Base-by-base conservation (phyloP, 345 rosid genomes). In the Balakata baccata region DNA sequence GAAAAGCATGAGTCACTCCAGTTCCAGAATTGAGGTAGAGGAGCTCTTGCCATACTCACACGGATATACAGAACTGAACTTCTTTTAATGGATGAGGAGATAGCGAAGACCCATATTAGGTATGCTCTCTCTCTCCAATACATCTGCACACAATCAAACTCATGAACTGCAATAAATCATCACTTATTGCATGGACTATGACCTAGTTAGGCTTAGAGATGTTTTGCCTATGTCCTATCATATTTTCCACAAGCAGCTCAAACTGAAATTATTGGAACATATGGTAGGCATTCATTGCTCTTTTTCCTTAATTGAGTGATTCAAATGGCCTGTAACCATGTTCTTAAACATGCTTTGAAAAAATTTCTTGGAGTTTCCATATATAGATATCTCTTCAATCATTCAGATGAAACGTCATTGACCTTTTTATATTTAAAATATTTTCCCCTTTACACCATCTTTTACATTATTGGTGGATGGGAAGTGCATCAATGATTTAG, bases 41-140 rank as follows among this genome's bases (percentile, higher is more conserved):
- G 99, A 95, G 87, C 93, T 95, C 41, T 84, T 89, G 72, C 98
- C 98, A 17, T 92, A 88, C 82, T 78, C 94, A 0, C 92, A 87
- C 29, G 98, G 99, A 70, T 95, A 88, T 81, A 95, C 99, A 5
- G 99, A 95, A 72, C 88, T 95, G 62, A 95, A 82, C 85, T 95
- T 95, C 71, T 95, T 95, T 81, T 95, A 84, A 86, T 70, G 61
- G 68, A 73, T 14, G 62, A 68, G 46, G 75, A 57, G 23, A 72
- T 56, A 23, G 60, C 43, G 49, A 59, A 49, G 43, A 67, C 22
- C 57, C 51, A 29, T 14, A 51, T 50, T 50, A 70, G 75, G 79
- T 76, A 70, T 23, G 41, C 23, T 65, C 51, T 76, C 10, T 52
- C 29, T 65, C 37, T 58, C 38, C 60, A 17, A 5, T 22, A 6